phyloP scores from a whole-genome alignment of 2,329 filamentous ascomycete genomes.

The Chaetoscypha palmicola region DNA sequence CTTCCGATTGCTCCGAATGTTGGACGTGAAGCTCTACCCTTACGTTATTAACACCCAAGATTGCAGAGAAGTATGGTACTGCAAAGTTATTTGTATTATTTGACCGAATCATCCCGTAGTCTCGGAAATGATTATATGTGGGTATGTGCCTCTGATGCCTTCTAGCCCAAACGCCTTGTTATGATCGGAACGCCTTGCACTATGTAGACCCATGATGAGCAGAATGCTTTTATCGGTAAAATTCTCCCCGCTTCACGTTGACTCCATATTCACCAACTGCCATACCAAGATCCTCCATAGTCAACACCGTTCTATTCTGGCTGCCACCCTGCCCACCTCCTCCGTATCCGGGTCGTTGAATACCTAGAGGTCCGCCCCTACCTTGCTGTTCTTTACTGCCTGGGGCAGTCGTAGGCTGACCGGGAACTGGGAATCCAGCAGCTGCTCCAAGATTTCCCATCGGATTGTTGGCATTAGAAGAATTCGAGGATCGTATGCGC shows the following conservation, averaged over 20 bases:
- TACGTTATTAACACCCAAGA: no score
- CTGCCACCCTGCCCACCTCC: constrained; percentile 84
- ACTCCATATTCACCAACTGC: constrained; percentile 96
- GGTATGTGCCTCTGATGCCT: background rate
- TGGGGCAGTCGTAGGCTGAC: constrained; percentile 51
- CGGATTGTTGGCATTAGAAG: constrained; percentile 77
- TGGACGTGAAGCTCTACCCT: no score
- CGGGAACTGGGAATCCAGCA: constrained; percentile 59
- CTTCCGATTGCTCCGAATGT: no score
- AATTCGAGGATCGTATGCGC: constrained; percentile 88
- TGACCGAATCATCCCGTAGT: background rate
- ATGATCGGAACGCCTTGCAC: background rate
- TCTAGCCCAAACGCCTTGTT: background rate
- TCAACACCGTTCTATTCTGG: constrained; percentile 87
- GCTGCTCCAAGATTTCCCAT: constrained; percentile 79
- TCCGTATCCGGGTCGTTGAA: constrained; percentile 69
- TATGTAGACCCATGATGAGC: background rate
- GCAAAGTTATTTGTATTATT: background rate
- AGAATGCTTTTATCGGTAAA: constrained; percentile 60
- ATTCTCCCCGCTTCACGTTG: constrained; percentile 95
- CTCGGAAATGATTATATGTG: background rate
- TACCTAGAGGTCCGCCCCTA: constrained; percentile 40
- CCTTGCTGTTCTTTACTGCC: constrained; percentile 49
- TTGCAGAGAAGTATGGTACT: no score
- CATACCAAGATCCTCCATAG: constrained; percentile 98